phyloP scores from a whole-genome alignment of 805 yeast species.

The Cyberlindnera galapagoensis region DNA sequence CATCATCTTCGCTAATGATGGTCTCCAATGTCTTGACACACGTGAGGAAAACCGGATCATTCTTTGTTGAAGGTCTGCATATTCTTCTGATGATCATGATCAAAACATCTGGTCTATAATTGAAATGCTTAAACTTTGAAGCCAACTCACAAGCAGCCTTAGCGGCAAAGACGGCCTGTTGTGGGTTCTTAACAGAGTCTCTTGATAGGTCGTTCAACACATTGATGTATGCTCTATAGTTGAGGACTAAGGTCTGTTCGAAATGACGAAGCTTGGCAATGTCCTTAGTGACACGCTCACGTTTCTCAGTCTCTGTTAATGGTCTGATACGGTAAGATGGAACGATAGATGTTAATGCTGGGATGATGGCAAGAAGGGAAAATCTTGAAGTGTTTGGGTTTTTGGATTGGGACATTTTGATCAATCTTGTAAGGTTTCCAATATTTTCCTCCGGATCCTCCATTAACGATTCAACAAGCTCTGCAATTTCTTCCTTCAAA shows the following conservation, averaged over 20 bases:
- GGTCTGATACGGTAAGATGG: constrained; percentile 88
- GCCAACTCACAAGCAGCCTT: constrained; percentile 77
- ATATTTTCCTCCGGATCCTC: constrained; percentile 90
- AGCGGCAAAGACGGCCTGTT: constrained; percentile 52
- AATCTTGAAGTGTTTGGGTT: constrained; percentile 62
- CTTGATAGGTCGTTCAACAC: constrained; percentile 38
- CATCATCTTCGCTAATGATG: constrained; percentile 72
- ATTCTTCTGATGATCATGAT: constrained; percentile 61
- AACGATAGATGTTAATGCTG: constrained; percentile 76
- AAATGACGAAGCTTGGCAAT: constrained; percentile 70
- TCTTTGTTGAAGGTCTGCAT: constrained; percentile 45
- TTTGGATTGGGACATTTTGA: constrained; percentile 63
- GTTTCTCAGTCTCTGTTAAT: constrained; percentile 70
- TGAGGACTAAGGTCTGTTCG: constrained; percentile 69
- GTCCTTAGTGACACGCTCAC: constrained; percentile 79
- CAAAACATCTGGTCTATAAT: constrained; percentile 71
- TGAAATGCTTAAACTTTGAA: constrained; percentile 67
- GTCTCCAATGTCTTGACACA: constrained; percentile 62
- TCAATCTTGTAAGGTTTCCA: constrained; percentile 53
- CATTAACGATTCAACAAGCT: constrained; percentile 64
- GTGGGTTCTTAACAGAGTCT: constrained; percentile 29
- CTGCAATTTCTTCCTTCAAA: constrained; percentile 80
- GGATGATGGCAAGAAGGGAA: constrained; percentile 71
- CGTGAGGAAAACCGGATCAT: constrained; percentile 42
- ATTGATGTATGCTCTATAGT: constrained; percentile 64